These are phyloP conservation scores for Saccharomyces cerevisiae DNA, from an alignment of 805 yeast genomes.

Conservation along the genomic window DNA sequence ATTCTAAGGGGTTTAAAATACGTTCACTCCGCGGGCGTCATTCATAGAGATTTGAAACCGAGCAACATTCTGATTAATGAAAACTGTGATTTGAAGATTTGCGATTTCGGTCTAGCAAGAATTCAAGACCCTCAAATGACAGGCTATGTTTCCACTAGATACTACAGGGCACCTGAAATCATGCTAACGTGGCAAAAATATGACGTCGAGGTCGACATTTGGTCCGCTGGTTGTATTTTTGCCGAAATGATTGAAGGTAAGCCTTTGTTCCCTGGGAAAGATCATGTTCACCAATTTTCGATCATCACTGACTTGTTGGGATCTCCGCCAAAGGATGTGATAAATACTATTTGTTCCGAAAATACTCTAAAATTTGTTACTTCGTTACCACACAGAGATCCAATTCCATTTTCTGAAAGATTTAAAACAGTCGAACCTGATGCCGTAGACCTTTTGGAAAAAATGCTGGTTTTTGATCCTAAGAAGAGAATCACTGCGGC, in stretches of 20 bases:
- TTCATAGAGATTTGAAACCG: conserved; percentile 84
- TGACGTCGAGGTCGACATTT: conserved; percentile 92
- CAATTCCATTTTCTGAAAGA: conserved; percentile 77
- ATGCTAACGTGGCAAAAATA: conserved; percentile 98
- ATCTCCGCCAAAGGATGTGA: conserved; percentile 92
- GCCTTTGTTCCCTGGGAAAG: conserved; percentile 95
- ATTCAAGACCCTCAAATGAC: conserved; percentile 99
- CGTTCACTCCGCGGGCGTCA: conserved; percentile 87
- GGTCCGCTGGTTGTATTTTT: conserved; percentile 97
- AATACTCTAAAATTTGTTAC: conserved; percentile 91
- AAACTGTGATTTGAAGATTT: conserved; percentile 83
- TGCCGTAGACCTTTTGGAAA: conserved; percentile 79
- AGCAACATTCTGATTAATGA: conserved; percentile 77
- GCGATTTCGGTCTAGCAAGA: conserved; percentile 92
- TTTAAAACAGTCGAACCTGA: conserved; percentile 74
- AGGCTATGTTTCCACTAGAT: conserved; percentile 92
- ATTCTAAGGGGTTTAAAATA: conserved; percentile 82
- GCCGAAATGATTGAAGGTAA: conserved; percentile 97
- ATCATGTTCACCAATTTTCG: conserved; percentile 95
- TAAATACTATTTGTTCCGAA: conserved; percentile 91
- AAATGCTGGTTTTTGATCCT: conserved; percentile 93
- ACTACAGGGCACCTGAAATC: conserved; percentile 96
- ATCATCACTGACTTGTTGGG: conserved; percentile 94
- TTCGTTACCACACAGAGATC: conserved; percentile 85
- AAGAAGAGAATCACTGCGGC: conserved; percentile 89